Evolutionary conservation across 106 monocot species (phyloP).

Genomic region (Gastrodia elata): DNA sequence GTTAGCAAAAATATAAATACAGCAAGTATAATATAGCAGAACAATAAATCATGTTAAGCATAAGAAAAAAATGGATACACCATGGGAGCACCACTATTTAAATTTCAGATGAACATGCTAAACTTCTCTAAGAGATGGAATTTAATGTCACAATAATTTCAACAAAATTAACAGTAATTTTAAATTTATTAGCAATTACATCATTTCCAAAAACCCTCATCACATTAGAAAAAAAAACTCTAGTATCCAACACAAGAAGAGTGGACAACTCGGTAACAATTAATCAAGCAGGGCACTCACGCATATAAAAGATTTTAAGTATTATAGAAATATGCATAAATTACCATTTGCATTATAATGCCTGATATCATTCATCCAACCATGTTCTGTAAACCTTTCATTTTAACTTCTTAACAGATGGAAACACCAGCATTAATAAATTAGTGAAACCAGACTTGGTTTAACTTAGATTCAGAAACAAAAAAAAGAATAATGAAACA

Average conservation of each 20-base stretch:
- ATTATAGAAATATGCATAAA: not conserved
- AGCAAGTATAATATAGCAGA: not conserved
- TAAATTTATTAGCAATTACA: not conserved
- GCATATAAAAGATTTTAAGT: not conserved
- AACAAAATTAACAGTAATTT: not conserved
- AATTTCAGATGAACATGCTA: not conserved
- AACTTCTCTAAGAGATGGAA: too few species aligned
- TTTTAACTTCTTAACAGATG: not conserved
- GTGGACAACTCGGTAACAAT: not conserved
- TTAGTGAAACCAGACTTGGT: not conserved
- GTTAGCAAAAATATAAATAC: not conserved
- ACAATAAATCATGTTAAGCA: not conserved
- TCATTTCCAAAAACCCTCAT: not conserved
- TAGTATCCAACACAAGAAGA: too few species aligned
- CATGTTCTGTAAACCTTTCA: not conserved
- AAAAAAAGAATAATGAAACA: not conserved
- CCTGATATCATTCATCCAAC: not conserved
- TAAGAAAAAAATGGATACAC: not conserved
- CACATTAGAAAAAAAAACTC: not conserved
- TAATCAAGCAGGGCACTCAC: not conserved
- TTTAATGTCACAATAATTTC: not conserved
- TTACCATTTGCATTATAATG: not conserved
- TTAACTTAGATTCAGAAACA: not conserved
- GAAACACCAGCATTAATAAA: not conserved
- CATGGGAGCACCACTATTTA: not conserved